These are phyloP conservation scores for Hirschioporus abietinus DNA, from an alignment of 768 basidiomycete species.

Conservation along the genomic window DNA sequence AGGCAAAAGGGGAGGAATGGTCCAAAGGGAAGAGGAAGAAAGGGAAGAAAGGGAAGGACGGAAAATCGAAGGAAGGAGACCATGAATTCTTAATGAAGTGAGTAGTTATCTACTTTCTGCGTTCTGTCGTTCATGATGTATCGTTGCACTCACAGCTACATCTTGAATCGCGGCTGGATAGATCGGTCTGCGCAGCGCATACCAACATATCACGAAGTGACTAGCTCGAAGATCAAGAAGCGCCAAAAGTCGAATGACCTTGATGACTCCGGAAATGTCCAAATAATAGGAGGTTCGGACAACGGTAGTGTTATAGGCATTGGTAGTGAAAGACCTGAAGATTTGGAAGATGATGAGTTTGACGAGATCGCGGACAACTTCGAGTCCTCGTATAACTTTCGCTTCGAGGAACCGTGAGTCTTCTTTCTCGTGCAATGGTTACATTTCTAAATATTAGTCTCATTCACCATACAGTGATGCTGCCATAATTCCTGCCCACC, in stretches of 20 bases:
- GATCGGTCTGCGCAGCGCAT: conserved; percentile 68
- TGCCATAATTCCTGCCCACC: conserved; percentile 62
- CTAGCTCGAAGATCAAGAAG: conserved; percentile 32
- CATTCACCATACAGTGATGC: conserved; percentile 44
- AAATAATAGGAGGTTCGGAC: conserved; percentile 18
- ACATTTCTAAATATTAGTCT: neutral
- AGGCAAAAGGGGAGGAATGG: conserved; percentile 20
- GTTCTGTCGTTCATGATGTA: neutral
- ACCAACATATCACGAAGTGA: conserved; percentile 84
- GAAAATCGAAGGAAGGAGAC: conserved; percentile 53
- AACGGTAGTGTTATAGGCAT: conserved; percentile 20
- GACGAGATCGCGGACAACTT: conserved; percentile 90
- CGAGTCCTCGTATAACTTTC: conserved; percentile 96
- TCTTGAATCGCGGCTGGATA: conserved; percentile 96
- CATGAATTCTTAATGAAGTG: conserved; percentile 91
- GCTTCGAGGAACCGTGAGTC: conserved; percentile 92
- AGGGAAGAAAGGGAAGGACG: conserved; percentile 21
- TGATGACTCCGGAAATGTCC: conserved; percentile 9
- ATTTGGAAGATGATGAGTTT: conserved; percentile 67
- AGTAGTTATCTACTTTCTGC: conserved; percentile 24
- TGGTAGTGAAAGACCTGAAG: conserved; percentile 21
- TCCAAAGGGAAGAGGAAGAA: conserved; percentile 24
- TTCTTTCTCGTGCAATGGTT: neutral
- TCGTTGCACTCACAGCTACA: conserved; percentile 57
- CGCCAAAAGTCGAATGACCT: conserved; percentile 21